These are phyloP conservation scores for Blastomyces emzantsi DNA, from an alignment of 2,329 filamentous ascomycete species.

Conservation along the genomic window DNA sequence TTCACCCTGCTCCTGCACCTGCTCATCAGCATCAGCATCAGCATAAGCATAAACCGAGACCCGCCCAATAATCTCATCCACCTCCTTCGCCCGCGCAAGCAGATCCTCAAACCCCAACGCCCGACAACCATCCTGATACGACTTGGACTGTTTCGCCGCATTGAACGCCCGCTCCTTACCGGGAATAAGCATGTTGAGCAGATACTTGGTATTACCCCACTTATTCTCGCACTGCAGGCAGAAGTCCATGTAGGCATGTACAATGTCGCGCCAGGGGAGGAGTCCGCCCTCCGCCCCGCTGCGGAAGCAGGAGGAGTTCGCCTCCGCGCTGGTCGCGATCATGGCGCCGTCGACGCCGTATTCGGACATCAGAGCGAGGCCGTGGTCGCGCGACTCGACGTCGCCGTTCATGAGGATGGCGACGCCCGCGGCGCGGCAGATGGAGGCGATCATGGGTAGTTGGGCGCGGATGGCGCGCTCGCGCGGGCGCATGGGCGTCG, in stretches of 20 bases:
- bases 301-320: conserved; percentile 83
- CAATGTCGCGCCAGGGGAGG: conserved; percentile 66
- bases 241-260: conserved; percentile 62
- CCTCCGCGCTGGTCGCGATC: conserved; percentile 90
- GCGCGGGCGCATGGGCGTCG: conserved; percentile 86
- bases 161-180: conserved; percentile 61
- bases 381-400: conserved; percentile 66
- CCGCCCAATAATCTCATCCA: conserved; percentile 53
- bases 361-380: conserved; percentile 59
- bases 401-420: conserved; percentile 96
- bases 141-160: conserved; percentile 55
- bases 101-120: conserved; percentile 57
- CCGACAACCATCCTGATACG: conserved; percentile 60
- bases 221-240: conserved; percentile 73
- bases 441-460: conserved; percentile 68
- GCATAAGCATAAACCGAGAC: not conserved
- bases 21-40: not conserved
- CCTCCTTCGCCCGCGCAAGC: conserved; percentile 51
- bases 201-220: conserved; percentile 87
- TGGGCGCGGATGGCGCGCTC: conserved; percentile 81
- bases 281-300: conserved; percentile 58
- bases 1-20: not conserved
- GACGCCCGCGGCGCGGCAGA: conserved; percentile 77
- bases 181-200: conserved; percentile 75
- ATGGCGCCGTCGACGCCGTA: conserved; percentile 90